phyloP scores from a whole-genome alignment of 495 filamentous ascomycete species.

The Neurospora sp. region DNA sequence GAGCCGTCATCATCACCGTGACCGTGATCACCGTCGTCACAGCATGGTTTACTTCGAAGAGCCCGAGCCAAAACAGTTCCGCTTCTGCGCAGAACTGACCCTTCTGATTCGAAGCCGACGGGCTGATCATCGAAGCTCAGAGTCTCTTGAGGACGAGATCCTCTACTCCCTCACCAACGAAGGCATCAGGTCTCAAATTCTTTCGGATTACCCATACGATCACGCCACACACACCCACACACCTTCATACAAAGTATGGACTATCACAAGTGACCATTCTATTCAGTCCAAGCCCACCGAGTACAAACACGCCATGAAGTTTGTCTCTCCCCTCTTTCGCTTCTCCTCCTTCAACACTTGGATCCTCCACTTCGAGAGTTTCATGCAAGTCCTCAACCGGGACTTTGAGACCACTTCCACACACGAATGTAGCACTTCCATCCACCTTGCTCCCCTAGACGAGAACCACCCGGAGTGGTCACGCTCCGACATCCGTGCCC shows the following conservation, averaged over 20 bases:
- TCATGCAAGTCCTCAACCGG: constrained; percentile 13
- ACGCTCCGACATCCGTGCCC: constrained; percentile 3
- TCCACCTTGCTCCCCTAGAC: constrained; percentile 18
- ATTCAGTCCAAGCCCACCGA: constrained; percentile 12
- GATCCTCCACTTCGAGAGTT: constrained; percentile 7
- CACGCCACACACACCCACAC: background rate
- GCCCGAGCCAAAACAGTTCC: constrained; percentile 12
- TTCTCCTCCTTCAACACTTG: constrained; percentile 13
- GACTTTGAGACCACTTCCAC: constrained; percentile 18
- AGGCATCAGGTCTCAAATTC: constrained; percentile 13
- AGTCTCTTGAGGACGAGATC: constrained; percentile 16
- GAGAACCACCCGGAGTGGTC: constrained; percentile 2
- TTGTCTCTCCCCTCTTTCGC: constrained; percentile 18
- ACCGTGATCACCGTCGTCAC: background rate
- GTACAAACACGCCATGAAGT: constrained; percentile 18
- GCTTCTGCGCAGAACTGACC: constrained; percentile 18
- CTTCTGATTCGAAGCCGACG: constrained; percentile 18
- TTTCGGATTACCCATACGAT: background rate
- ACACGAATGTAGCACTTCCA: constrained; percentile 19
- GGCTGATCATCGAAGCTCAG: constrained; percentile 8
- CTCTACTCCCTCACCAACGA: constrained; percentile 5
- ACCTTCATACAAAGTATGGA: constrained; percentile 13
- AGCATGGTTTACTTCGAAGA: background rate
- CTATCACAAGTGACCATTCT: constrained; percentile 10
- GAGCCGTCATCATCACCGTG: background rate